A percentile compares a stretch with the other conserved stretches of the same genome.
Evolutionary conservation across 805 yeast species (phyloP).

Genomic region (Groenewaldozyma tartarivorans): DNA sequence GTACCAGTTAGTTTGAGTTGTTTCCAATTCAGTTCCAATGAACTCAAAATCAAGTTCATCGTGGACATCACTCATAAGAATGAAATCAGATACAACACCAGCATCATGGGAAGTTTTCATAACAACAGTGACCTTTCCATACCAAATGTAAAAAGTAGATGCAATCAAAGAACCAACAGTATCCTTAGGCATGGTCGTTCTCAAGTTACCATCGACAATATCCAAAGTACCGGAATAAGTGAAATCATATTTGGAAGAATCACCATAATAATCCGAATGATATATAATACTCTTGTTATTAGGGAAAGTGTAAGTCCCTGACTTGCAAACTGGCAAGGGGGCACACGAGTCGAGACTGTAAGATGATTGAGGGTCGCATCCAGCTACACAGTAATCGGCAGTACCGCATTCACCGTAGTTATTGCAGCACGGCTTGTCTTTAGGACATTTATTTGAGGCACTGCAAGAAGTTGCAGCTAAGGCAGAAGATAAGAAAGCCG

Average conservation of each 20-base stretch:
- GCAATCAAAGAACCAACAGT: conserved; percentile 76
- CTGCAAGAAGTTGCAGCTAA: conserved; percentile 38
- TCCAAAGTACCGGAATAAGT: conserved; percentile 45
- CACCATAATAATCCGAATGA: conserved; percentile 54
- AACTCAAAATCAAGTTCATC: conserved; percentile 89
- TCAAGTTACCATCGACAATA: conserved; percentile 42
- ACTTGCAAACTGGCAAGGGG: conserved; percentile 72
- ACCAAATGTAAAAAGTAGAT: conserved; percentile 76
- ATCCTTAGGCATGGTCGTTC: conserved; percentile 71
- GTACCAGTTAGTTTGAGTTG: conserved; percentile 72
- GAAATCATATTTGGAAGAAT: conserved; percentile 61
- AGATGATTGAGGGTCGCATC: conserved; percentile 73
- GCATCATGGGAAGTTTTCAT: conserved; percentile 63
- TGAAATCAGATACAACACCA: conserved; percentile 81
- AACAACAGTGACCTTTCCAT: conserved; percentile 65
- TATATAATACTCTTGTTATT: conserved; percentile 27
- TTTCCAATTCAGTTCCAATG: conserved; percentile 61
- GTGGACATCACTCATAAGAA: conserved; percentile 71
- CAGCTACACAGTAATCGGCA: conserved; percentile 72
- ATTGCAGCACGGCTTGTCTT: conserved; percentile 76
- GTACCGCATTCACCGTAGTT: conserved; percentile 75
- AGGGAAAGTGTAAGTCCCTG: conserved; percentile 22
- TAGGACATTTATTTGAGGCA: conserved; percentile 53
- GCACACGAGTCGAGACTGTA: conserved; percentile 61
- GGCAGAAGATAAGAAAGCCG: conserved; percentile 10